Base-by-base conservation (phyloP, 176 grass and related monocot species). In the Carex cristatella region DNA sequence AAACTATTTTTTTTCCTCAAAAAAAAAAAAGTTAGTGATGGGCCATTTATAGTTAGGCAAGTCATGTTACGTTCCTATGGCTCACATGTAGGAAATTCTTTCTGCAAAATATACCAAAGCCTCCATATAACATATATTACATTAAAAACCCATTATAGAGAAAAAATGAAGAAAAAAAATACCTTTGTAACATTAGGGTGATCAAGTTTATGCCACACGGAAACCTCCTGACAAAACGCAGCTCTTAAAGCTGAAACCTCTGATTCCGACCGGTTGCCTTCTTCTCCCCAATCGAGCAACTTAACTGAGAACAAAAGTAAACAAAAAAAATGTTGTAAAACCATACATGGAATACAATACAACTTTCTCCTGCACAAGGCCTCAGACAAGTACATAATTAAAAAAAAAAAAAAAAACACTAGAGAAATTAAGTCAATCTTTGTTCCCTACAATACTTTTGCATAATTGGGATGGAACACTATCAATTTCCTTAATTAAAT, bases 101-200 rank as follows among this genome's bases (percentile, higher is more conserved):
- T 18, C 74, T 58, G 53, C 30, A 79, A 57, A 79, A 18, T 58
- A 79, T 79, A 14, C 7, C 53, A 58, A 79, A 58, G 13, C 1
- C 1, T 35, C 53, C 53, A 33, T 2, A 79, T 58, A 33, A 79
- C 27, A 79, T 79, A 33, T 18, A 79, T 55, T 30, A 76, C 10
- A 72, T 15, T 27, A 28, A 75, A 74, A 79, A 35, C 28, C 74
- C 74, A 8, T 57, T 35, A 79, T 18, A 33, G 28, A 57, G 74
- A 13, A 79, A 58, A 14, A 16, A 2, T 33, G 7, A 33, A 79
- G 28, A 55, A 56, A 33, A 37, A 65, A 2, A 70, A 28, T 85
- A 99, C 97, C 91, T 94, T 99, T 14, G 97, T 95, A 77, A 99
- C 93, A 27, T 99, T 99, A 63, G 97, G 93, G 86, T 99, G 97